phyloP scores from a whole-genome alignment of 1,284 basidiomycete species.

The Cryptococcus neoformans region DNA sequence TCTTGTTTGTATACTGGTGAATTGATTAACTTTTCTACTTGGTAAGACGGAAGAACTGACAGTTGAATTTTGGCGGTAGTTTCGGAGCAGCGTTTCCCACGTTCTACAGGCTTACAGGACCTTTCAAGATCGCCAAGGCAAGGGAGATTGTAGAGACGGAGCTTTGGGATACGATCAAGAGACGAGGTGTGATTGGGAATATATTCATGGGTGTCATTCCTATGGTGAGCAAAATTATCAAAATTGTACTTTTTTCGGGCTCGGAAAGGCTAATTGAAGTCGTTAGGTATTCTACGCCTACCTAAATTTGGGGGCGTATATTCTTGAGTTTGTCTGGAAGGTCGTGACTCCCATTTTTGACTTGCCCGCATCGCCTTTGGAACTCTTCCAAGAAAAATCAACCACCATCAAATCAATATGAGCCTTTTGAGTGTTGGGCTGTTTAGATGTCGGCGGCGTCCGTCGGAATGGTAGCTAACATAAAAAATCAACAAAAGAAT shows the following conservation, averaged over 20 bases:
- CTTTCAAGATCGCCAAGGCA: slow-evolving; percentile 52
- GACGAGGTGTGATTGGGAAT: slow-evolving; percentile 60
- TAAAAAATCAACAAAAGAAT: too few relatives aligned
- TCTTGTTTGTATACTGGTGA: slow-evolving; percentile 60
- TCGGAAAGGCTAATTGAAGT: too few relatives aligned
- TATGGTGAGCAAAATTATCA: slow-evolving; percentile 42
- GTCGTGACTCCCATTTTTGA: slow-evolving; percentile 21
- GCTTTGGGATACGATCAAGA: slow-evolving; percentile 62
- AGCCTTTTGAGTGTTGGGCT: too few relatives aligned
- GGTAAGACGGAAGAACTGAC: background rate
- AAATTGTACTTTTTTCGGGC: too few relatives aligned
- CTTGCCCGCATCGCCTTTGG: slow-evolving; percentile 2
- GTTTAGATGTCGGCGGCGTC: too few relatives aligned
- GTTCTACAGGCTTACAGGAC: slow-evolving; percentile 62
- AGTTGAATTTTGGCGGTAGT: slow-evolving; percentile 27
- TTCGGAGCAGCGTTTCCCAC: slow-evolving; percentile 63
- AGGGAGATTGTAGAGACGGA: slow-evolving; percentile 57
- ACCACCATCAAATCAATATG: too few relatives aligned
- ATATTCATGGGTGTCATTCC: slow-evolving; percentile 62
- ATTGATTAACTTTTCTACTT: slow-evolving; percentile 12
- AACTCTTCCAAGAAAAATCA: too few relatives aligned
- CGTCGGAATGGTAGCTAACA: too few relatives aligned
- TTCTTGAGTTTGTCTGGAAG: slow-evolving; percentile 35
- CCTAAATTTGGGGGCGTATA: slow-evolving; percentile 45
- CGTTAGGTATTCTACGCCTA: slow-evolving; percentile 44